phyloP scores from a whole-genome alignment of 2,329 filamentous ascomycete species.

The Myriosclerotinia scirpicola region DNA sequence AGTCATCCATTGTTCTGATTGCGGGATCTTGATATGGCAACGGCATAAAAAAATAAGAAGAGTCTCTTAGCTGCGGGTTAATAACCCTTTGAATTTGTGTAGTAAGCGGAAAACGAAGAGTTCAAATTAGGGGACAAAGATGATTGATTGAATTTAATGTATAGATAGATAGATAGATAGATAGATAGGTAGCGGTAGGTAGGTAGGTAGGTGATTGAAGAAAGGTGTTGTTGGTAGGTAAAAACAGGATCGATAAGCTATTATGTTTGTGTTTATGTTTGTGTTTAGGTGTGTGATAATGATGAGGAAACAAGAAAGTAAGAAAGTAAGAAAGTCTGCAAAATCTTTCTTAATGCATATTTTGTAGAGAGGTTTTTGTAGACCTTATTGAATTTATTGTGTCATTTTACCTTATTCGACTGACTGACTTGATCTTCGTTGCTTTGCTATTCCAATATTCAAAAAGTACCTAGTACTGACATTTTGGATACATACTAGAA shows the following conservation, averaged over 20 bases:
- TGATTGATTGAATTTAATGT: neutral
- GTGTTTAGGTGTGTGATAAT: too few species aligned
- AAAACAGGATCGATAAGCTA: neutral
- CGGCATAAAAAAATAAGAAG: neutral
- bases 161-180: neutral
- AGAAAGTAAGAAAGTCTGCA: too few species aligned
- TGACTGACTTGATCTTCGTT: too few species aligned
- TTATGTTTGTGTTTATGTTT: neutral
- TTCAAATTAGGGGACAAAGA: neutral
- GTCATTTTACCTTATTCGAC: too few species aligned
- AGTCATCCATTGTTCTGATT: constrained; percentile 3
- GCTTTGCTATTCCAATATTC: too few species aligned
- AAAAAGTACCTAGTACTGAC: too few species aligned
- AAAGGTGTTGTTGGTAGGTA: neutral
- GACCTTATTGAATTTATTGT: too few species aligned
- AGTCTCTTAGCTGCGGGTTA: neutral
- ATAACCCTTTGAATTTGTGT: neutral
- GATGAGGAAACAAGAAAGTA: neutral
- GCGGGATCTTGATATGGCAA: neutral
- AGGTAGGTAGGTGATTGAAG: neutral
- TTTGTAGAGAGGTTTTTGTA: too few species aligned
- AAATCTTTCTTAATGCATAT: too few species aligned
- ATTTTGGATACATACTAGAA: too few species aligned
- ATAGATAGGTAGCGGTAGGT: too few species aligned
- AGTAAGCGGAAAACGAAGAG: neutral